Base-by-base conservation (phyloP, 371 early-diverging fungal genomes). In the Lichtheimia ornata region DNA sequence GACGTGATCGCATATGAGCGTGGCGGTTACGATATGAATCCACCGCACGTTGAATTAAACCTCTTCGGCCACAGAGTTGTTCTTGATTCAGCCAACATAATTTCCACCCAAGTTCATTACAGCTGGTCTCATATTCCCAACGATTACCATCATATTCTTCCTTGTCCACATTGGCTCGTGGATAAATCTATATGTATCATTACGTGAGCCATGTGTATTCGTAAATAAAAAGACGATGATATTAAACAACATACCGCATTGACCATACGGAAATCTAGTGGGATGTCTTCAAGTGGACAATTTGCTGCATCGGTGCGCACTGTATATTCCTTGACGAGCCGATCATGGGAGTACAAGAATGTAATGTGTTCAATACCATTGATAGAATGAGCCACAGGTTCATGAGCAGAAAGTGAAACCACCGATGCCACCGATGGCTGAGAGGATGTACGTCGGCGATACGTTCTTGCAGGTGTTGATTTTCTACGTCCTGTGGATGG, bases 1-100 rank as follows among this genome's bases (percentile, higher is more conserved):
- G 78, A 30, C 92, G 77, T 35, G 87, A 89, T 51, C 91, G 83
- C 61, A 87, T 77, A 27, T 88, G 85, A n/a, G 88, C 87, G 64
- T 88, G 87, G n/a, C 91, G 84, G 56, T 94, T 91, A 49, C 96
- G 83, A 60, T 90, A 96, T 18, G 89, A 90, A 67, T 97, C 96
- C 0, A 97, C 97, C 0, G 95, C 94, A 0, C 96, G 81, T 68
- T 97, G 97, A 35, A 97, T 82, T 24, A 96, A 77, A 22, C 97
- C 97, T 35, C 95, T 83, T 22, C 89, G 84, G 1, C 88, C 94
- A 56, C 84, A 79, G n/a, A 95, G 82, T 47, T 89, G 74, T 15
- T 84, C 84, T 42, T 83, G 86, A 69, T 96, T 97, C 6, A 93
- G 74, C 59, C 83, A 91, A 28, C 90, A 82, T 55, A 97, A 85